Percentiles rank a stretch among this genome's conserved stretches.
phyloP scores from a whole-genome alignment of 208 protist species.

The Wallacemonas sp. region DNA sequence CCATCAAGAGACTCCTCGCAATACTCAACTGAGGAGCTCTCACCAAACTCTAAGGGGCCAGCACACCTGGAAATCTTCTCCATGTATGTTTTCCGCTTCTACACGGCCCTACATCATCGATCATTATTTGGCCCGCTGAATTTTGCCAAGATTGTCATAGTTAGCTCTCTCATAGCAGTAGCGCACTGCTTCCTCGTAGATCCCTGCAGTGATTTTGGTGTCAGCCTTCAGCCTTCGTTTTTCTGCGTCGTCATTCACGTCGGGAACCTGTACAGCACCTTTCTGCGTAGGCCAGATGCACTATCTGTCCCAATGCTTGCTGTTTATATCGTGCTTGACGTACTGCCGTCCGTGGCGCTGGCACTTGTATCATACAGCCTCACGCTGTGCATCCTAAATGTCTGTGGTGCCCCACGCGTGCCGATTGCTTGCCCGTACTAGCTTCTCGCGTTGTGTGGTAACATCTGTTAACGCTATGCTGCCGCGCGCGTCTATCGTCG shows the following conservation, averaged over 20 bases:
- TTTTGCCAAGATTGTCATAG: constrained; percentile 25
- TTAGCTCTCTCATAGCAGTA: constrained; percentile 27
- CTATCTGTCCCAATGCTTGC: constrained; percentile 42
- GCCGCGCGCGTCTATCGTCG: no score
- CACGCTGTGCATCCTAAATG: constrained; percentile 18
- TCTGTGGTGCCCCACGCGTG: not conserved
- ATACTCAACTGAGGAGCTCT: not conserved
- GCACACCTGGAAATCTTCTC: not conserved
- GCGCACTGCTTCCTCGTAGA: constrained; percentile 46
- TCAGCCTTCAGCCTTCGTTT: constrained; percentile 33
- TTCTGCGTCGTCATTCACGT: constrained; percentile 51
- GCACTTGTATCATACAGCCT: constrained; percentile 44
- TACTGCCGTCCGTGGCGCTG: constrained; percentile 56
- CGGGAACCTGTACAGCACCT: constrained; percentile 31
- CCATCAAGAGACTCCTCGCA: not conserved
- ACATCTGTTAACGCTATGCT: no score
- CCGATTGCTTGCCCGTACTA: constrained; percentile 1
- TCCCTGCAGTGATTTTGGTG: constrained; percentile 31
- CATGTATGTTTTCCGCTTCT: constrained; percentile 34
- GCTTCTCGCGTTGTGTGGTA: no score
- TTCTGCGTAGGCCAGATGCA: constrained; percentile 20
- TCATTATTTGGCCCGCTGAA: constrained; percentile 40
- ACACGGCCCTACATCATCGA: constrained; percentile 41
- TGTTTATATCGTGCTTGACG: constrained; percentile 63
- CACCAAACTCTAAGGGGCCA: not conserved